Base-by-base conservation (phyloP, 768 basidiomycete genomes). In the Mycena capillaripes region DNA sequence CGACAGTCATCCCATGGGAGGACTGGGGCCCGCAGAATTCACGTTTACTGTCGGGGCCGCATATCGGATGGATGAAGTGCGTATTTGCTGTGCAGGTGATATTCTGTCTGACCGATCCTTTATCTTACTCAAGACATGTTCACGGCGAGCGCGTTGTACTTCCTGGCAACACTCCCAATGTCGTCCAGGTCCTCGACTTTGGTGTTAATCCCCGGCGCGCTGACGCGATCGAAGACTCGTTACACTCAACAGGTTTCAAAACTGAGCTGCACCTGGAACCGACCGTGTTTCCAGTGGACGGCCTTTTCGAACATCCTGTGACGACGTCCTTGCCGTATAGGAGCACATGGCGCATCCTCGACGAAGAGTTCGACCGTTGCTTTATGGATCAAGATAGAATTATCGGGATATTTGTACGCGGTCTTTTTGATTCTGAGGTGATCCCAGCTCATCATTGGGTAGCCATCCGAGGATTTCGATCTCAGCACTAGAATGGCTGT, bases 281-380 rank as follows among this genome's bases (percentile, higher is more conserved):
- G 7, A 40, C 27, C 8, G 40, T 50, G 32, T 12, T 32, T 32
- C 2, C 7, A 27, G 38, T 40, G 3, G 38, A 29, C 32, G 21
- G 17, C 11, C 2, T 56, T 10, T 60, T 66, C 50, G 6, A 23
- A 40, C 16, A 66, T 14, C 14, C 27, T 9, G 58, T 71, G 34
- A 30, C 29, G 14, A 66, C 70, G 2, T 58, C 57, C 3, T 25
- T 71, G 34, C 70, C 70, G 16, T 71, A 66, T 25, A 56, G 64
- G 19, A 29, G 50, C 21, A 44, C 53, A 1, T 9, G 16, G 32
- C 34, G 59, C 30, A 4, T 7, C 11, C 3, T 63, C 52, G 59
- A 38, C 4, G 16, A 55, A 17, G 30, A 34, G 23, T 46, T 40
- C 46, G 16, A 60, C 25, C 1, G 61, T 5, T 66, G 66, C 23